Percentiles rank a stretch among this genome's conserved stretches.
phyloP scores from a whole-genome alignment of 2,329 filamentous ascomycete species.

The Aspergillus udagawae region DNA sequence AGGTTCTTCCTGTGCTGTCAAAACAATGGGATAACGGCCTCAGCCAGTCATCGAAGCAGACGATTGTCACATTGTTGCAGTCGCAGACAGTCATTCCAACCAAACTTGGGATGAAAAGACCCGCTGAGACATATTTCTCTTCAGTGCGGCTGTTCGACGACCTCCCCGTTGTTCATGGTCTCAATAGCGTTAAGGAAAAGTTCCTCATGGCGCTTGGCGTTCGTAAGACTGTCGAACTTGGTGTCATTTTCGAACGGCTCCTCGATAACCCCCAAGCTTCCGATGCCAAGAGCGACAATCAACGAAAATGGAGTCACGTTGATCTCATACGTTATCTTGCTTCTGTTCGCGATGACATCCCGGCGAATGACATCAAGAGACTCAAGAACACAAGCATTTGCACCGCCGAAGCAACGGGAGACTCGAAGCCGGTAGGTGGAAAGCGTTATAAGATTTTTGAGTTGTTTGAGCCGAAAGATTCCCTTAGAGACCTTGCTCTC shows the following conservation, averaged over 20 bases:
- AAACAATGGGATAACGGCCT: slow-evolving; percentile 81
- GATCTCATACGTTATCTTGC: slow-evolving; percentile 93
- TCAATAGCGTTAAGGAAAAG: slow-evolving; percentile 83
- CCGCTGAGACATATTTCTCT: slow-evolving; percentile 83
- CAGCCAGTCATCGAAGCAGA: slow-evolving; percentile 61
- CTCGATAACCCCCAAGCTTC: slow-evolving; percentile 55
- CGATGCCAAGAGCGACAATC: slow-evolving; percentile 45
- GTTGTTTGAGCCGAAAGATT: slow-evolving; percentile 73
- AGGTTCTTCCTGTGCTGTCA: slow-evolving; percentile 74
- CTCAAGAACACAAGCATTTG: slow-evolving; percentile 76
- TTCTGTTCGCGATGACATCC: slow-evolving; percentile 86
- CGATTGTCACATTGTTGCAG: slow-evolving; percentile 62
- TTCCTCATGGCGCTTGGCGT: slow-evolving; percentile 80
- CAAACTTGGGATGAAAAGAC: slow-evolving; percentile 81
- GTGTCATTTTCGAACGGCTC: slow-evolving; percentile 85
- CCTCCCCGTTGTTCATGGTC: slow-evolving; percentile 72
- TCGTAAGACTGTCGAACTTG: slow-evolving; percentile 89
- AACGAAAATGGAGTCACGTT: slow-evolving; percentile 77
- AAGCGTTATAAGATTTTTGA: slow-evolving; percentile 69
- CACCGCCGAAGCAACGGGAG: slow-evolving; percentile 62
- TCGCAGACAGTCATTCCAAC: slow-evolving; percentile 78
- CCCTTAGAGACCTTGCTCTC: slow-evolving; percentile 65
- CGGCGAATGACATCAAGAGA: slow-evolving; percentile 71
- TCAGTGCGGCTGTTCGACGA: slow-evolving; percentile 95
- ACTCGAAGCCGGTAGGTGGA: slow-evolving; percentile 52